Conservation (phyloP, 2,329 filamentous ascomycete genomes). For the Penicillium sp. region DNA sequence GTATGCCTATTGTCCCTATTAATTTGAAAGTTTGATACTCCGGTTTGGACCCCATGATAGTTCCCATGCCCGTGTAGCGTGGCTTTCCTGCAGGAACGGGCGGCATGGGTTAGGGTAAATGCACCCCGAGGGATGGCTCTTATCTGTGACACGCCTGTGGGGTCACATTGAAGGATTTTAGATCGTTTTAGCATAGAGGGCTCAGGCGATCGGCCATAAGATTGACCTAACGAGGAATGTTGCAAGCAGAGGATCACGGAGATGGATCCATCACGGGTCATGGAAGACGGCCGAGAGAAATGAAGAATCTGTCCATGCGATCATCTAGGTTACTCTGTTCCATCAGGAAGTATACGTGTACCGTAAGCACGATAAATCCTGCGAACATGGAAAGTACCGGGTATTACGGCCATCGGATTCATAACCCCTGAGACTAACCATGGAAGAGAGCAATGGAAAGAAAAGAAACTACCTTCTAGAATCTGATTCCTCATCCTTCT, state of each 20-base stretch:
- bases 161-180: slow-evolving; percentile 14
- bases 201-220: not conserved
- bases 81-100: not conserved
- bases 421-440: not conserved
- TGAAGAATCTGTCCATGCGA: not conserved
- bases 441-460: not conserved
- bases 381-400: not conserved
- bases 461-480: not conserved
- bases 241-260: not conserved
- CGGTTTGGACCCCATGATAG: not conserved
- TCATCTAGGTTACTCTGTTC: no score
- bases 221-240: slow-evolving; percentile 8
- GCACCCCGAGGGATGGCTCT: slow-evolving; percentile 1
- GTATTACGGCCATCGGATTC: not conserved
- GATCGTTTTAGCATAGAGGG: not conserved
- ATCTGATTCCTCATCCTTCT: not conserved
- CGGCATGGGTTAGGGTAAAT: not conserved
- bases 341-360: no score
- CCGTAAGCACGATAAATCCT: no score
- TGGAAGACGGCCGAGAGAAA: not conserved
- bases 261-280: not conserved
- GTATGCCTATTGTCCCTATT: not conserved
- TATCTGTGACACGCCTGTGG: slow-evolving; percentile 12
- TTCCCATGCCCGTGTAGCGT: not conserved
- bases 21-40: not conserved